Evolutionary conservation across 768 basidiomycete species (phyloP).

Genomic region (Lactarius indigo): DNA sequence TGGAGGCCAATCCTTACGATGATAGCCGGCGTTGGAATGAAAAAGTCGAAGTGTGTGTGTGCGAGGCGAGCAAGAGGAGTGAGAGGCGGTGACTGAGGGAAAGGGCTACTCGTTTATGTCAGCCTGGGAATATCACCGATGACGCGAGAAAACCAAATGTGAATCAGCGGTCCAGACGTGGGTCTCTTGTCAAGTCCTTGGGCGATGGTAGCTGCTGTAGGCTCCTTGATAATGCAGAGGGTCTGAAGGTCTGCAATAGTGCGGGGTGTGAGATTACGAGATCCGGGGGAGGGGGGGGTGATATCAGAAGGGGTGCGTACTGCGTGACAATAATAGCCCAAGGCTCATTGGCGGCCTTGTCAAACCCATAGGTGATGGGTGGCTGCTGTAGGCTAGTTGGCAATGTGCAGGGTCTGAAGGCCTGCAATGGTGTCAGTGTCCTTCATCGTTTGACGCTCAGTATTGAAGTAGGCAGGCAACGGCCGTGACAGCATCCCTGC

Average conservation of each 20-base stretch:
- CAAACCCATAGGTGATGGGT: slow-evolving; percentile 73
- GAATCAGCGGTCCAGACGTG: no score
- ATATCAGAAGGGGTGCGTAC: no score
- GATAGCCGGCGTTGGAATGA: no score
- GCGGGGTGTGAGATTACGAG: not conserved
- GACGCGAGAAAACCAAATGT: no score
- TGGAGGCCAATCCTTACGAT: no score
- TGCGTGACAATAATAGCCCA: slow-evolving; percentile 72
- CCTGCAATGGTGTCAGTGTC: slow-evolving; percentile 95
- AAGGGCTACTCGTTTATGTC: no score
- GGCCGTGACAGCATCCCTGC: slow-evolving; percentile 93
- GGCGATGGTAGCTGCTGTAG: slow-evolving; percentile 53
- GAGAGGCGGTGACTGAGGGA: no score
- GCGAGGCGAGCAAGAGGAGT: no score
- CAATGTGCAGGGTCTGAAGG: slow-evolving; percentile 92
- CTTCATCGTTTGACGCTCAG: slow-evolving; percentile 98
- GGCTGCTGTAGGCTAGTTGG: slow-evolving; percentile 86
- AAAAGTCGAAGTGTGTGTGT: no score
- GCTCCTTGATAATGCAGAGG: slow-evolving; percentile 97
- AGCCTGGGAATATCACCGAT: no score
- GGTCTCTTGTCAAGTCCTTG: slow-evolving; percentile 88
- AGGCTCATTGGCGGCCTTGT: slow-evolving; percentile 85
- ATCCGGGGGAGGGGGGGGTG: no score
- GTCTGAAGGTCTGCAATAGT: slow-evolving; percentile 92
- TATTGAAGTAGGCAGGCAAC: slow-evolving; percentile 90